These are phyloP conservation scores for Alternaria hordeiaustralica DNA, from an alignment of 2,329 filamentous ascomycete species.

Conservation along the genomic window DNA sequence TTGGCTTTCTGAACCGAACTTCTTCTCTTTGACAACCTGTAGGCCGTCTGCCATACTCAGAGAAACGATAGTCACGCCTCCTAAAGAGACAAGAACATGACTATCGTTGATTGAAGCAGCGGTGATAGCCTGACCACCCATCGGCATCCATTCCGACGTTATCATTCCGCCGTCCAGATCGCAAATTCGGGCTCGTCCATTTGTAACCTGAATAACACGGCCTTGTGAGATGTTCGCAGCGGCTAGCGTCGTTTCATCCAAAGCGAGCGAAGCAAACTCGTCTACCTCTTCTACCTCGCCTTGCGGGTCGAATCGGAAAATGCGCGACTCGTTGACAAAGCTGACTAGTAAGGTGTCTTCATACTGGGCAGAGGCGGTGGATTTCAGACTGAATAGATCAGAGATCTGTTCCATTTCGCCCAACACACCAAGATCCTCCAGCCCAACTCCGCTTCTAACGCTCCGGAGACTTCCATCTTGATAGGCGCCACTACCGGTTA, in stretches of 20 bases:
- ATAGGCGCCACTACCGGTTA: slow-evolving; percentile 90
- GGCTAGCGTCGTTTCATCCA: slow-evolving; percentile 76
- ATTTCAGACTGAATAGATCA: slow-evolving; percentile 72
- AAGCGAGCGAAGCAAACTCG: slow-evolving; percentile 71
- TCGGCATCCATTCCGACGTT: slow-evolving; percentile 65
- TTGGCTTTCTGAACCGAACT: slow-evolving; percentile 72
- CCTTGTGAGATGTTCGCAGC: slow-evolving; percentile 69
- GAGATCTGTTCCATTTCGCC: slow-evolving; percentile 78
- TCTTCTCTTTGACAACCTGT: slow-evolving; percentile 63
- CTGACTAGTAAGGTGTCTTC: slow-evolving; percentile 79
- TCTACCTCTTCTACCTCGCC: slow-evolving; percentile 88
- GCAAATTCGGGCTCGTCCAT: slow-evolving; percentile 66
- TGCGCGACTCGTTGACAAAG: slow-evolving; percentile 80
- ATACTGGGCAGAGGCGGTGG: slow-evolving; percentile 56
- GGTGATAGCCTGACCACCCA: slow-evolving; percentile 67
- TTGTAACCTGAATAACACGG: slow-evolving; percentile 78
- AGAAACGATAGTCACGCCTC: slow-evolving; percentile 74
- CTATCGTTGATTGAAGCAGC: slow-evolving; percentile 76
- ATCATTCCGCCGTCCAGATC: slow-evolving; percentile 63
- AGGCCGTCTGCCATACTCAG: slow-evolving; percentile 69
- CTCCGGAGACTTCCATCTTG: slow-evolving; percentile 87
- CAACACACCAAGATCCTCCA: slow-evolving; percentile 84
- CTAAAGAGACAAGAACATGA: slow-evolving; percentile 74
- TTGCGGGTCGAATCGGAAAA: slow-evolving; percentile 75
- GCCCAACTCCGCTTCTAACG: slow-evolving; percentile 89